Base-by-base conservation (phyloP, 2,329 filamentous ascomycete species). In the Penicillium corylophilum region DNA sequence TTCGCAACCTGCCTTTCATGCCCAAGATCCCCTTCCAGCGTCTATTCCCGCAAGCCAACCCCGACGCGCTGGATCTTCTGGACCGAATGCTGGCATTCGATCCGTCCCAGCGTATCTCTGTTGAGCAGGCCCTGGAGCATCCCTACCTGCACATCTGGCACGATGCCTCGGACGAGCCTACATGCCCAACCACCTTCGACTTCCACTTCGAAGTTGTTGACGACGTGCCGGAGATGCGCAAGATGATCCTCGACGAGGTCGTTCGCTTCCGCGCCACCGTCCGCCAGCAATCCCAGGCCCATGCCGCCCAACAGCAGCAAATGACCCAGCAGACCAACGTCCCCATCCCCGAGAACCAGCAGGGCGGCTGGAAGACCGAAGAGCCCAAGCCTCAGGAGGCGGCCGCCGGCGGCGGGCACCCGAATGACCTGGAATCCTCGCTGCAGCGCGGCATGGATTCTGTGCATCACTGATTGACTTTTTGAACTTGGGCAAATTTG, bases 191-290 rank as follows among this genome's bases (percentile, higher is more conserved):
- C 15, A 92, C 90, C 16, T 99, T 99, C 76, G 92, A 99, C 79
- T 99, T 99, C 78, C 88, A 93, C 71, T 99, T 99, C 68, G 94
- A 99, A 73, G 86, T 96, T n/a, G 85, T 96, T 35, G 93, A 99
- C 47, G 94, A 97, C 40, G 91, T 99, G 18, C 82, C 80, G 20
- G 89, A 96, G 63, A 97, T 99, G 92, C 89, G 94, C 70, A 86
- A 87, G 74, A 95, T 96, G 90, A 99, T 99, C 60, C 79, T 96
- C 53, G 88, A 93, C n/a, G 94, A 99, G 74, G 94, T 99, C 44
- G 81, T 85, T 68, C 82, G 85, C 60, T 99, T 99, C 84, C 85
- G 94, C 57, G 79, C 81, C 51, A 70, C 75, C 48, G 83, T 85
- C 39, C 76, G 81, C 55, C 76, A 79, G 54, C 71, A 76, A 54